Evolutionary conservation across 805 yeast species (phyloP).

Genomic region (Brettanomyces bruxellensis): DNA sequence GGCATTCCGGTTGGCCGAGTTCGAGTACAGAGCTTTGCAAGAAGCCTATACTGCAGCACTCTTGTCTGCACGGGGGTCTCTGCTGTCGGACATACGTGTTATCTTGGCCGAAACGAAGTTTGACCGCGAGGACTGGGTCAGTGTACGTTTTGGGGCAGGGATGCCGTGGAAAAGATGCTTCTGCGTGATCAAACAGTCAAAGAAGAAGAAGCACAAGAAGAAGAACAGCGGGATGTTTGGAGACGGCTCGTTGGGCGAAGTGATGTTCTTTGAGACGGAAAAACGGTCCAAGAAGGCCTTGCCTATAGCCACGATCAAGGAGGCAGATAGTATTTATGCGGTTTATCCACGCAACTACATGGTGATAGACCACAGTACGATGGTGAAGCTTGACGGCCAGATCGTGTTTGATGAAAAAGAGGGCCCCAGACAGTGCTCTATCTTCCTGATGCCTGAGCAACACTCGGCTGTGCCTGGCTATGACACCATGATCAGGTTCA

Average conservation of each 20-base stretch:
- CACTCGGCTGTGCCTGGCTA: slow-evolving; percentile 79
- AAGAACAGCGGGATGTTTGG: slow-evolving; percentile 15
- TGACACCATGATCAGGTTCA: slow-evolving; percentile 76
- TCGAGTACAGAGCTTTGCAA: slow-evolving; percentile 76
- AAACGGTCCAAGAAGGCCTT: slow-evolving; percentile 63
- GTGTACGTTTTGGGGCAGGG: slow-evolving; percentile 92
- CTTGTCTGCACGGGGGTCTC: slow-evolving; percentile 82
- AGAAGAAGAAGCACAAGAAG: slow-evolving; percentile 35
- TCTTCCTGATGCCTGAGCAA: slow-evolving; percentile 75
- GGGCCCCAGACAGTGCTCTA: slow-evolving; percentile 45
- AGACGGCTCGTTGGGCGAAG: slow-evolving; percentile 42
- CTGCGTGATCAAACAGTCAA: slow-evolving; percentile 76
- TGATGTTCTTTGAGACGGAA: slow-evolving; percentile 76
- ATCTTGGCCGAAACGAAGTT: slow-evolving; percentile 78
- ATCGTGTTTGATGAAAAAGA: slow-evolving; percentile 50
- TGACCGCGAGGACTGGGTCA: slow-evolving; percentile 88
- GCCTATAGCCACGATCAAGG: slow-evolving; percentile 62
- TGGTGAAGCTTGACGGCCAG: slow-evolving; percentile 81
- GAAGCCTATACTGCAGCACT: slow-evolving; percentile 96
- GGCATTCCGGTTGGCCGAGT: slow-evolving; percentile 71
- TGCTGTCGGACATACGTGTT: slow-evolving; percentile 78
- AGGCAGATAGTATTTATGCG: slow-evolving; percentile 71
- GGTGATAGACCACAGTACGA: slow-evolving; percentile 78
- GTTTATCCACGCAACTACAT: slow-evolving; percentile 83
- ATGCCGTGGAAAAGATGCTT: slow-evolving; percentile 97